Conservation (phyloP, 805 yeast species). For the Phaffomyces antillensis region DNA sequence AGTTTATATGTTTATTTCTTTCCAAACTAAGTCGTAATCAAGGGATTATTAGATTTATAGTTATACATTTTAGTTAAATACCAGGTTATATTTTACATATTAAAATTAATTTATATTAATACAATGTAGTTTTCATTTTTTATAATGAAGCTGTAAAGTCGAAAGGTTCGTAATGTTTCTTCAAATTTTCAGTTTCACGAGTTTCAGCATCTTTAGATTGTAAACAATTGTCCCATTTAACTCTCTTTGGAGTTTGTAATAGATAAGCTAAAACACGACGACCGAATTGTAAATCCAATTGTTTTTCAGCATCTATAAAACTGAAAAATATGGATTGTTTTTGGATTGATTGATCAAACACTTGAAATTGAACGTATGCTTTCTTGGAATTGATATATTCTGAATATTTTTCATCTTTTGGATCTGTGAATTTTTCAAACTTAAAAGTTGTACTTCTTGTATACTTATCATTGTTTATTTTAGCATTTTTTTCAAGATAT, state of each 20-base stretch:
- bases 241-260: constrained; percentile 51
- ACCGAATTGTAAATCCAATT: constrained; percentile 77
- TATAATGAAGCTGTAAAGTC: constrained; percentile 39
- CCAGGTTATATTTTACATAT: neutral
- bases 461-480: constrained; percentile 42
- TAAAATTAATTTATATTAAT: neutral
- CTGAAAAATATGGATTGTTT: constrained; percentile 27
- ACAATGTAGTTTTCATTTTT: neutral
- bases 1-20: neutral
- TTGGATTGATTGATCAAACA: constrained; percentile 26
- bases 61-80: neutral
- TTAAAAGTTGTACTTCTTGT: constrained; percentile 35
- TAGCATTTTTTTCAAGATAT: constrained; percentile 37
- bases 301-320: constrained; percentile 23
- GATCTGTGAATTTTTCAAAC: constrained; percentile 29
- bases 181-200: constrained; percentile 56
- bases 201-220: constrained; percentile 60
- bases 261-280: constrained; percentile 67
- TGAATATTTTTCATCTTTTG: constrained; percentile 22
- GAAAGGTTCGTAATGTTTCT: constrained; percentile 41
- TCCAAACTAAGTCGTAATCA: neutral
- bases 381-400: constrained; percentile 22
- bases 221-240: constrained; percentile 71
- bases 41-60: neutral
- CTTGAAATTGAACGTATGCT: constrained; percentile 26